phyloP scores from a whole-genome alignment of 108 stramenopile genomes.

The Tribonema minus region DNA sequence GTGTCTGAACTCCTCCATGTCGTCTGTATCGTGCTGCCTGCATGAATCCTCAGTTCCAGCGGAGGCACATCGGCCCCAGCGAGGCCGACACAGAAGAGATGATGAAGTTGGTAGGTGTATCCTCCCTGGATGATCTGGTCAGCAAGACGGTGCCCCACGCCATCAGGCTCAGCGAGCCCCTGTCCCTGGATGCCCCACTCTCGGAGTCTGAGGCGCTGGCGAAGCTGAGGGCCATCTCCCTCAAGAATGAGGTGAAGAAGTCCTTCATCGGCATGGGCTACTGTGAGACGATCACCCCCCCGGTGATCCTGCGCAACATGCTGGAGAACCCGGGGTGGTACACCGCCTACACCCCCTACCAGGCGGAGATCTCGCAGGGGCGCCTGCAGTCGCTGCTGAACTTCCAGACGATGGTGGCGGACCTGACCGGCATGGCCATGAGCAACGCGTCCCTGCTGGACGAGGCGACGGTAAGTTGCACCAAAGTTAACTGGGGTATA shows the following conservation, averaged over 20 bases:
- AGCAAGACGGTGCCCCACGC: constrained; percentile 82
- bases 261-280: constrained; percentile 96
- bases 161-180: constrained; percentile 67
- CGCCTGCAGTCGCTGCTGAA: constrained; percentile 97
- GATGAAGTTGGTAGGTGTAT: constrained; percentile 79
- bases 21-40: background rate
- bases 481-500: too few relatives aligned
- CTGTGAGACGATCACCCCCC: constrained; percentile 88
- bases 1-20: background rate
- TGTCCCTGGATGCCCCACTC: constrained; percentile 70
- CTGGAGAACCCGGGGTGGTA: constrained; percentile 99
- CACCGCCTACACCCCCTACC: constrained; percentile 98
- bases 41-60: constrained; percentile 35
- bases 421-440: constrained; percentile 95
- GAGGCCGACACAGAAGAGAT: constrained; percentile 70
- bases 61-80: constrained; percentile 74
- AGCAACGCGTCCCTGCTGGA: constrained; percentile 89
- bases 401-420: constrained; percentile 96
- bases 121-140: constrained; percentile 76
- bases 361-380: constrained; percentile 99
- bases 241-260: constrained; percentile 82
- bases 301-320: constrained; percentile 93
- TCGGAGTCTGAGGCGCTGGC: constrained; percentile 90
- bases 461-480: constrained; percentile 68
- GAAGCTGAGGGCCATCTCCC: constrained; percentile 52